Conservation (phyloP, 1,284 basidiomycete species). For the Cerrena zonata region DNA sequence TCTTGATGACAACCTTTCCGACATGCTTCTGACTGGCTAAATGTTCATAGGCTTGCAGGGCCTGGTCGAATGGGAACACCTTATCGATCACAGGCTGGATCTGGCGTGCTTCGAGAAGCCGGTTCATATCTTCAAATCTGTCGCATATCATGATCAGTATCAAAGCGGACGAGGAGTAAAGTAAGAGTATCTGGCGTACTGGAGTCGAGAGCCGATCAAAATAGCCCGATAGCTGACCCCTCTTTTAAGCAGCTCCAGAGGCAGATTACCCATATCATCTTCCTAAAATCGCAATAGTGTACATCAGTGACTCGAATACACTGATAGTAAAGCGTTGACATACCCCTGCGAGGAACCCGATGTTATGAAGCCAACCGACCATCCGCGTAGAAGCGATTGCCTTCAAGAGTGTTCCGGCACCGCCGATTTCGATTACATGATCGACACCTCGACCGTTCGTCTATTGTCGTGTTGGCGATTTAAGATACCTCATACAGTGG, state of each 20-base stretch:
- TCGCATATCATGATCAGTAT: too few species aligned
- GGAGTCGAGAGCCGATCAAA: constrained; percentile 29
- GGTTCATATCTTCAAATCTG: constrained; percentile 33
- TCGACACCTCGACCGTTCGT: constrained; percentile 36
- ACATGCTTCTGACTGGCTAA: constrained; percentile 30
- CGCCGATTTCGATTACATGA: constrained; percentile 38
- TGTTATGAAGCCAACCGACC: constrained; percentile 33
- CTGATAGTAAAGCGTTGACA: too few species aligned
- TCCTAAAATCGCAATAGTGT: too few species aligned
- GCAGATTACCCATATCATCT: too few species aligned
- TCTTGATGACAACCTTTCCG: constrained; percentile 33
- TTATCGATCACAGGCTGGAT: constrained; percentile 35
- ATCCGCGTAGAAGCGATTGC: constrained; percentile 29
- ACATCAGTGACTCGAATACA: too few species aligned
- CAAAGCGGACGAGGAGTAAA: neutral
- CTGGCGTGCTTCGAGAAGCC: constrained; percentile 26
- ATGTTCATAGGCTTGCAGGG: constrained; percentile 33
- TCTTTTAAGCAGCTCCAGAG: too few species aligned
- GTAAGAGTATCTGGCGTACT: constrained; percentile 14
- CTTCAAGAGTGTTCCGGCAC: constrained; percentile 34
- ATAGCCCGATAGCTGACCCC: constrained; percentile 28
- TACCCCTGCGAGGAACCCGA: constrained; percentile 38
- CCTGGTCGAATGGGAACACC: constrained; percentile 36
- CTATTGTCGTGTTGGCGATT: constrained; percentile 3
- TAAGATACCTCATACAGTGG: neutral